Conservation (phyloP, 2,329 filamentous ascomycete species). For the Phoma sp. region DNA sequence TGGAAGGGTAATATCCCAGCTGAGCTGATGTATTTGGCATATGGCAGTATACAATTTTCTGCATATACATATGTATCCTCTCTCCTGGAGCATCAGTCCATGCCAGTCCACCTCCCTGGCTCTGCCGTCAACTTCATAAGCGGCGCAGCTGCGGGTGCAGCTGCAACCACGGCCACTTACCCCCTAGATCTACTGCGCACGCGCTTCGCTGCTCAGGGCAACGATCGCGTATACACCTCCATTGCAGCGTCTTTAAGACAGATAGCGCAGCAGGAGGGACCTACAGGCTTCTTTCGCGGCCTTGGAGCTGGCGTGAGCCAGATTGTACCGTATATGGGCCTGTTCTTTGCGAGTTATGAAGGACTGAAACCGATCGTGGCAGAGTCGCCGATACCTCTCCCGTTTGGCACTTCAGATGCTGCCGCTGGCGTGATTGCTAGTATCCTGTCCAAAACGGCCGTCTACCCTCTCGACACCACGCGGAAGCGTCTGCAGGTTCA, state of each 20-base stretch:
- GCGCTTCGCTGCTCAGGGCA: slow-evolving; percentile 94
- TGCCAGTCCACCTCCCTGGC: slow-evolving; percentile 63
- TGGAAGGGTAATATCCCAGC: slow-evolving; percentile 99
- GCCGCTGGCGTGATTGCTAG: slow-evolving; percentile 81
- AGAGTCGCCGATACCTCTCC: slow-evolving; percentile 63
- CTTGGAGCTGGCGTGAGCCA: slow-evolving; percentile 81
- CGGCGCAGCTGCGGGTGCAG: slow-evolving; percentile 81
- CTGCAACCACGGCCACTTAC: slow-evolving; percentile 85
- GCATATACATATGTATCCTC: slow-evolving; percentile 80
- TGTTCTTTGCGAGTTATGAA: slow-evolving; percentile 94
- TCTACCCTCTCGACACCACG: slow-evolving; percentile 93
- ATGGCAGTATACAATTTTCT: slow-evolving; percentile 88
- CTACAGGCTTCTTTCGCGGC: slow-evolving; percentile 85
- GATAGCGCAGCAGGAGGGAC: slow-evolving; percentile 79
- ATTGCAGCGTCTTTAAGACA: slow-evolving; percentile 72
- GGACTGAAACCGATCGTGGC: slow-evolving; percentile 61
- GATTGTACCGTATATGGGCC: slow-evolving; percentile 95
- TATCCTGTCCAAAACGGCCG: slow-evolving; percentile 82
- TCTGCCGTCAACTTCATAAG: slow-evolving; percentile 81
- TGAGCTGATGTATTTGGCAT: slow-evolving; percentile 91
- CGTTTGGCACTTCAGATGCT: slow-evolving; percentile 81
- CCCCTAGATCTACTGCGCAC: slow-evolving; percentile 92
- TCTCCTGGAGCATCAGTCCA: slow-evolving; percentile 63
- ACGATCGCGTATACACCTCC: slow-evolving; percentile 77
- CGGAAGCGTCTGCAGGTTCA: slow-evolving; percentile 95